Evolutionary conservation across 176 grass and related monocot species (phyloP), one percentile per base, ranked within the genome.

Genomic region (Oryza meridionalis): DNA sequence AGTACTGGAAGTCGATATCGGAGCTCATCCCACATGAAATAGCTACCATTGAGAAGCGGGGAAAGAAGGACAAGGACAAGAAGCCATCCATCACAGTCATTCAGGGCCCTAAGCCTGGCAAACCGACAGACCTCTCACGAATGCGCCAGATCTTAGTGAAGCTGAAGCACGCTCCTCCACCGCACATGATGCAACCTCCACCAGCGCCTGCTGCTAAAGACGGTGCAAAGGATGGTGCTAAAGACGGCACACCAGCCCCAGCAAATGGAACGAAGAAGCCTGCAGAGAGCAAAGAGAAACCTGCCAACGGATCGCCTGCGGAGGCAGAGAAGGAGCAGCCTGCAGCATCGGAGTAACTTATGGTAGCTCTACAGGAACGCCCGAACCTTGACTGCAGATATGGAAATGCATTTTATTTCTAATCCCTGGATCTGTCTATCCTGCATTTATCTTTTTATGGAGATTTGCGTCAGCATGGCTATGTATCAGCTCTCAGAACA

Each of bases 11-110:
- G 80, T 89, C 96, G 0, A 98, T 98, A 73, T 92, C 93, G 0
- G 96, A 98, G 42, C 89, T 98, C 76, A 95, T 98, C 61, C 96
- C 91, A 14, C 96, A 91, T 70, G 96, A 98, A 84, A 92, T 98
- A 55, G 91, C 84, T 22, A 92, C 87, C 63, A 87, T 98, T 32
- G 96, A 94, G 79, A 98, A 88, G 84, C 83, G 88, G 64, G 92
- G 93, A 32, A 93, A 95, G 86, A 98, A 95, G 80, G 93, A 98
- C 4, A 90, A 92, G 80, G 93, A 95, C 72, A 95, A 94, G 85
- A 98, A 98, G 65, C 87, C 96, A 26, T 93, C 89, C 65, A 77
- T 98, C 47, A 86, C 92, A 11, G 82, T 98, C 53, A 73, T 95
- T 66, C 96, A 93, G 15, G 96, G 96, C 9, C 93, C 93, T 3